phyloP scores from a whole-genome alignment of 352 stramenopile genomes.

The Pythium coloratum region DNA sequence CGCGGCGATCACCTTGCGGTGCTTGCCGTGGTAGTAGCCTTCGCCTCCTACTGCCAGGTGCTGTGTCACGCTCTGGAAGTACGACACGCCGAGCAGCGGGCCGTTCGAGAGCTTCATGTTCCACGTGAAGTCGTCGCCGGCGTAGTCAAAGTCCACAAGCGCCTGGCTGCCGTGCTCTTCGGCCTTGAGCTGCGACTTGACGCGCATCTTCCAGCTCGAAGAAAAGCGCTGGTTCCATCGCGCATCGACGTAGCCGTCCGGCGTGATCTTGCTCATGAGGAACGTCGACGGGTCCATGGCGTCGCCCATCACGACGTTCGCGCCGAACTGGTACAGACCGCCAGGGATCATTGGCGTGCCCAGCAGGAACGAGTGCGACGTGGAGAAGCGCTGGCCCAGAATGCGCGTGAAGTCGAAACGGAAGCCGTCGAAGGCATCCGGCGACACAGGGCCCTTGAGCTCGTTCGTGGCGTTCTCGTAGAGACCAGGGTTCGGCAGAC shows the following conservation, averaged over 20 bases:
- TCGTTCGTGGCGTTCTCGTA: constrained; percentile 87
- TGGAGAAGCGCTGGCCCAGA: constrained; percentile 76
- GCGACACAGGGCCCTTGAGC: constrained; percentile 76
- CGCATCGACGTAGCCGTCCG: constrained; percentile 81
- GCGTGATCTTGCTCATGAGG: constrained; percentile 86
- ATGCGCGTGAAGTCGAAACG: constrained; percentile 88
- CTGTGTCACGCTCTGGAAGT: constrained; percentile 86
- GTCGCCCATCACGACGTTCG: constrained; percentile 78
- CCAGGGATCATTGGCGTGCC: constrained; percentile 83
- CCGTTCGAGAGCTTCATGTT: constrained; percentile 91
- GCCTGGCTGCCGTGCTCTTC: constrained; percentile 79
- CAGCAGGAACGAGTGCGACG: constrained; percentile 81
- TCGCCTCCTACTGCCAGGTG: constrained; percentile 79
- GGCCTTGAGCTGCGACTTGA: constrained; percentile 83
- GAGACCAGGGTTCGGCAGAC: constrained; percentile 75
- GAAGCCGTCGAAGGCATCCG: constrained; percentile 85
- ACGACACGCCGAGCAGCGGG: constrained; percentile 79
- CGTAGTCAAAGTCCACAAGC: constrained; percentile 83
- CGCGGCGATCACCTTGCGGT: constrained; percentile 83
- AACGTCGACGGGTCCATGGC: constrained; percentile 81
- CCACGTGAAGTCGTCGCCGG: constrained; percentile 83
- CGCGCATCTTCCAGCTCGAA: constrained; percentile 78
- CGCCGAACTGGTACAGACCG: constrained; percentile 84
- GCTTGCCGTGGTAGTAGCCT: constrained; percentile 89
- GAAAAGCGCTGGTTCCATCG: constrained; percentile 84